These are phyloP conservation scores for Coemansia sp. DNA, from an alignment of 192 early-diverging fungal genomes.

Conservation along the genomic window DNA sequence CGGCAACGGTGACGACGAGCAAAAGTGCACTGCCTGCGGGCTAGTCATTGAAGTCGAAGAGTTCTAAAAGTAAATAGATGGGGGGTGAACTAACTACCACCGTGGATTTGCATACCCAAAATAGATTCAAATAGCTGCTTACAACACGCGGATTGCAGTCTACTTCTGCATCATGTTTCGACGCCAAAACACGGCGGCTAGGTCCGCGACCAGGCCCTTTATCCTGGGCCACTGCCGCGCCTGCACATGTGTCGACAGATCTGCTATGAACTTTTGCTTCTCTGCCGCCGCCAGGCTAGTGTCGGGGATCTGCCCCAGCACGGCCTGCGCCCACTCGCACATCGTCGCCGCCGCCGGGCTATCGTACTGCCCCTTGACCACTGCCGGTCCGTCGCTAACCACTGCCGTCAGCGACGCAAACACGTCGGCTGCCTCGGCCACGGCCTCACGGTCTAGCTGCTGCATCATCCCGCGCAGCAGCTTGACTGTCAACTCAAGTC, in stretches of 20 bases:
- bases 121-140: too few relatives aligned
- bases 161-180: conserved; percentile 1
- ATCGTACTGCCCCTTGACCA: conserved; percentile 13
- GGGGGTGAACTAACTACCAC: too few relatives aligned
- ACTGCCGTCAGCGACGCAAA: conserved; percentile 24
- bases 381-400: conserved; percentile 30
- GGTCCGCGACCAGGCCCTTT: conserved; percentile 21
- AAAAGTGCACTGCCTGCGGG: conserved; percentile 61
- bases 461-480: conserved; percentile 34
- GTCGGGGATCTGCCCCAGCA: conserved; percentile 37
- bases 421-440: conserved; percentile 26
- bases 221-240: conserved; percentile 25
- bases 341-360: conserved; percentile 17
- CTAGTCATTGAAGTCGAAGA: conserved; percentile 62
- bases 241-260: conserved; percentile 19
- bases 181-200: conserved; percentile 35
- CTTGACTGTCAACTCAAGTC: conserved; percentile 20
- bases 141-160: neutral
- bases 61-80: conserved; percentile 47
- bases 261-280: conserved; percentile 21
- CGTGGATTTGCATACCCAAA: too few relatives aligned
- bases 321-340: conserved; percentile 36
- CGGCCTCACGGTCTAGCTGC: conserved; percentile 25
- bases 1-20: conserved; percentile 48
- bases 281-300: conserved; percentile 16